Evolutionary conservation across 2,329 filamentous ascomycete species (phyloP).

Genomic region (Penicillium hesseltinei): DNA sequence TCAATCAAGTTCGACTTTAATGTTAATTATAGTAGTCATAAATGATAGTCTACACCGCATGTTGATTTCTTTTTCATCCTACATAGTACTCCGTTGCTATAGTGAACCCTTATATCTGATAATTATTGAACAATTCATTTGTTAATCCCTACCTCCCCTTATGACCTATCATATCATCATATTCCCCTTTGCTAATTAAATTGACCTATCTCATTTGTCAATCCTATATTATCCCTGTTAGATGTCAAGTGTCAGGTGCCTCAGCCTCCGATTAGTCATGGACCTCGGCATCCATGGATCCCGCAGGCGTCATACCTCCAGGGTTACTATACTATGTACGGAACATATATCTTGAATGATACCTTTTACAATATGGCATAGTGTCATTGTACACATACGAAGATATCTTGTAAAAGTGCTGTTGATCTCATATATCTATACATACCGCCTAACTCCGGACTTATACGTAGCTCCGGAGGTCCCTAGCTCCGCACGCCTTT

Average conservation of each 20-base stretch:
- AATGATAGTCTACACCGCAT: neutral
- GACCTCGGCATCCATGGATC: neutral
- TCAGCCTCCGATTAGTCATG: neutral
- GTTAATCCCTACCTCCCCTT: neutral
- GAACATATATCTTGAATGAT: neutral
- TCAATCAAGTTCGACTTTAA: conserved; percentile 3
- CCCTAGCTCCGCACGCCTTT: neutral
- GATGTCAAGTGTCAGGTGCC: neutral
- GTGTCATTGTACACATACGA: neutral
- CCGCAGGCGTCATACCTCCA: neutral
- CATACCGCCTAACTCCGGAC: neutral
- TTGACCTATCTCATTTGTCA: conserved; percentile 2
- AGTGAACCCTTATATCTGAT: neutral
- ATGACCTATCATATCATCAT: neutral
- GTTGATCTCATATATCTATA: neutral
- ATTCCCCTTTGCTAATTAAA: neutral
- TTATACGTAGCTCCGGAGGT: neutral
- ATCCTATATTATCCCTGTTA: neutral
- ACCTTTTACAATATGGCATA: neutral
- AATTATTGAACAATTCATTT: neutral
- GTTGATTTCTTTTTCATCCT: neutral
- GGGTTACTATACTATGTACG: too few species aligned
- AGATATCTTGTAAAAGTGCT: neutral
- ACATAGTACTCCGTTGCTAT: neutral
- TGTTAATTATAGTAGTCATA: conserved; percentile 6